These are phyloP conservation scores for Selaginella tamariscina DNA, from an alignment of 75 land plant species.

Conservation along the genomic window DNA sequence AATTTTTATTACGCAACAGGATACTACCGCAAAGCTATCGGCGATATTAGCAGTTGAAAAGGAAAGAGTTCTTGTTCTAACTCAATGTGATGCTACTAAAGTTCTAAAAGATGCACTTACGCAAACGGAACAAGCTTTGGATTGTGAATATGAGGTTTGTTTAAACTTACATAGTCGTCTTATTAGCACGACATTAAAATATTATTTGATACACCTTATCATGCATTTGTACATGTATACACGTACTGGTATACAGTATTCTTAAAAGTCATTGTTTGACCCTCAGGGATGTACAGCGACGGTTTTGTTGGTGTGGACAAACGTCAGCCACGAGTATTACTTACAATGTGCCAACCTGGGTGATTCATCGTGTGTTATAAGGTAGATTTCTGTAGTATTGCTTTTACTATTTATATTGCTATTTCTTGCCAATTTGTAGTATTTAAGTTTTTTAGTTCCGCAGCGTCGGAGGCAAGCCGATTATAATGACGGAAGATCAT, in stretches of 20 bases:
- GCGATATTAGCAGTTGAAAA: conserved; percentile 39
- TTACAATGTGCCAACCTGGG: conserved; percentile 98
- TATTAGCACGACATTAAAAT: too few relatives aligned
- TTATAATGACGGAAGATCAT: conserved; percentile 88
- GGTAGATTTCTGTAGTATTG: conserved; percentile 32
- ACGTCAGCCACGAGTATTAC: conserved; percentile 34
- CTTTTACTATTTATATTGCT: not conserved
- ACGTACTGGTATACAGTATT: not conserved
- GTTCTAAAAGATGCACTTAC: conserved; percentile 69
- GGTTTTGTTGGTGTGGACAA: conserved; percentile 77
- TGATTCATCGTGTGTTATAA: conserved; percentile 82
- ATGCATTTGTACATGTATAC: not conserved
- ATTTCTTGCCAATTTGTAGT: too few relatives aligned
- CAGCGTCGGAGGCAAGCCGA: conserved; percentile 60
- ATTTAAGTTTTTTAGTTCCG: conserved; percentile 12
- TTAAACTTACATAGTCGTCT: too few relatives aligned
- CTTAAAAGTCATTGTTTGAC: not conserved
- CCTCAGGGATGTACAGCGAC: conserved; percentile 98
- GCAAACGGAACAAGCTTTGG: conserved; percentile 62
- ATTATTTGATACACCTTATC: too few relatives aligned
- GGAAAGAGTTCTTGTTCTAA: conserved; percentile 42
- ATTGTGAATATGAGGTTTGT: conserved; percentile 75
- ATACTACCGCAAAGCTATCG: conserved; percentile 58
- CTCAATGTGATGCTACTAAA: conserved; percentile 61
- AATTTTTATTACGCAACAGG: conserved; percentile 27